Evolutionary conservation across 2,329 filamentous ascomycete species (phyloP).

Genomic region (Stachybotrys elegans): DNA sequence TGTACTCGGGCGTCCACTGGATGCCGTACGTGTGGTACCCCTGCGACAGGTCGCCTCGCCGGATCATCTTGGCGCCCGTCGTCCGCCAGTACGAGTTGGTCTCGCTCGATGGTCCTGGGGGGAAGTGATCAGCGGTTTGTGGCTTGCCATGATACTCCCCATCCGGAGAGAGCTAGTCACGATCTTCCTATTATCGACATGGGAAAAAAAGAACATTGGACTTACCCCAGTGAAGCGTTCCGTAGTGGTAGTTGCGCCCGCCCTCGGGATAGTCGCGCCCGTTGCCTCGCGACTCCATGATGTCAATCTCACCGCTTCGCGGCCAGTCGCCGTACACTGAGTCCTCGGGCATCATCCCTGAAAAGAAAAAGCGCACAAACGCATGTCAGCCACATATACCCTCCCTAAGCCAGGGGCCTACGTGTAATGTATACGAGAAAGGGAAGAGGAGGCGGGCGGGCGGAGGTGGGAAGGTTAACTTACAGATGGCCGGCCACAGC

Average conservation of each 20-base stretch:
- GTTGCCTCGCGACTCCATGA: constrained; percentile 45
- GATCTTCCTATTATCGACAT: too few relatives aligned
- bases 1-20: constrained; percentile 46
- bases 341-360: constrained; percentile 35
- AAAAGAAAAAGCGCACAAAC: too few relatives aligned
- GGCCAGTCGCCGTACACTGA: constrained; percentile 46
- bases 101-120: constrained; percentile 15
- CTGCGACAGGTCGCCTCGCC: constrained; percentile 32
- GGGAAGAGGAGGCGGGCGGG: background rate
- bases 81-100: constrained; percentile 29
- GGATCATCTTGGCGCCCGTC: constrained; percentile 23
- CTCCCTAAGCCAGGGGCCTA: background rate
- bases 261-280: constrained; percentile 36
- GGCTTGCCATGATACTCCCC: background rate
- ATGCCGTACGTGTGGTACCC: constrained; percentile 47
- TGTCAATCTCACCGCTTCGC: constrained; percentile 48
- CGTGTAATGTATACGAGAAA: background rate
- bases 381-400: too few relatives aligned
- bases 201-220: background rate
- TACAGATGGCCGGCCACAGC: constrained; percentile 46
- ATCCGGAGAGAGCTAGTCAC: too few relatives aligned
- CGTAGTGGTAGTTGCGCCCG: constrained; percentile 36
- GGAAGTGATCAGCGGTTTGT: background rate
- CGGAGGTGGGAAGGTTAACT: constrained; percentile 3
- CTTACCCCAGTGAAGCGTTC: constrained; percentile 43